These are phyloP conservation scores for Protomyces arabidopsidicola DNA, from an alignment of 1,139 yeast genomes.

Conservation along the genomic window DNA sequence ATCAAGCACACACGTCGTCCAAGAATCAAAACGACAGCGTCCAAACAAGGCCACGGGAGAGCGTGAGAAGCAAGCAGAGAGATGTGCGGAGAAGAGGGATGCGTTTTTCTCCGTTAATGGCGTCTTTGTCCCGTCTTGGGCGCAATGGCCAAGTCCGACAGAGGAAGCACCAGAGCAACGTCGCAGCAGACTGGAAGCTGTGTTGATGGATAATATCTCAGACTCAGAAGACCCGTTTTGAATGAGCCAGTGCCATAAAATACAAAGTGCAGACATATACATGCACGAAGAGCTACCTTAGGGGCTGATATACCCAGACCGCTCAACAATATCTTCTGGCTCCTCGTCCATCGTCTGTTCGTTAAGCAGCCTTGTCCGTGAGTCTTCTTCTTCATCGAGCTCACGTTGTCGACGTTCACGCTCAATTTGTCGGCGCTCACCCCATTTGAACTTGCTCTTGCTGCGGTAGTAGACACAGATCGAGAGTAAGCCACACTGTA, in stretches of 20 bases:
- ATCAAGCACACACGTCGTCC: background rate
- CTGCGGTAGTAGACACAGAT: conserved; percentile 46
- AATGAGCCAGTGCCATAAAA: background rate
- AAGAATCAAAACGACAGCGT: background rate
- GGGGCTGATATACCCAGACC: background rate
- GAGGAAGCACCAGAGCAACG: background rate
- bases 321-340: conserved; percentile 9
- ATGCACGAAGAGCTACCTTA: background rate
- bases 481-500: conserved; percentile 54
- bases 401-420: conserved; percentile 21
- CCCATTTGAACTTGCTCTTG: conserved; percentile 8
- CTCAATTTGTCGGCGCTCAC: conserved; percentile 16
- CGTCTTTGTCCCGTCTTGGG: background rate
- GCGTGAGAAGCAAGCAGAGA: background rate
- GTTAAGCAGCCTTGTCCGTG: conserved; percentile 9
- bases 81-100: background rate
- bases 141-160: background rate
- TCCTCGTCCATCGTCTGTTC: conserved; percentile 23
- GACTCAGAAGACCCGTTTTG: background rate
- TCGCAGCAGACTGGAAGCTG: background rate
- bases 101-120: background rate
- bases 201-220: background rate
- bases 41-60: background rate
- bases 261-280: background rate
- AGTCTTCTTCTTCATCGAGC: conserved; percentile 15